These are phyloP conservation scores for Plasmodium knowlesi DNA, from an alignment of 169 alveolate species.

Conservation along the genomic window DNA sequence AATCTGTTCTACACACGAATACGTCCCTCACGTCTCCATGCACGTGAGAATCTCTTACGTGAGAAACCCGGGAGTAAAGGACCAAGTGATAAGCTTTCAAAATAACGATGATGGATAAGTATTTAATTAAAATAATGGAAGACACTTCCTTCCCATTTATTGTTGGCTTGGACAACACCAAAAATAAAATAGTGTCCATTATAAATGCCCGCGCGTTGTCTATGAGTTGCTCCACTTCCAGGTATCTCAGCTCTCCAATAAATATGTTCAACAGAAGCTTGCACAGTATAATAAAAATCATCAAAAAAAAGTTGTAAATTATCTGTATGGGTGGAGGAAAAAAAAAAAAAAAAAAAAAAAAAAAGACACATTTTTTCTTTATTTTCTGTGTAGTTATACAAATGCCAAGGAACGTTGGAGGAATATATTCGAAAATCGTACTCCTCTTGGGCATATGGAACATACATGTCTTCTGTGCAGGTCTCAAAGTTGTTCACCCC, in stretches of 20 bases:
- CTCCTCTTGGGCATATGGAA: background rate
- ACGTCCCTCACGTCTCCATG: background rate
- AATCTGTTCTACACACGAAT: too few relatives aligned
- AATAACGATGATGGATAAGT: constrained; percentile 80
- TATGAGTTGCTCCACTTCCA: constrained; percentile 85
- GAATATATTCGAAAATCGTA: background rate
- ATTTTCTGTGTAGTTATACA: background rate
- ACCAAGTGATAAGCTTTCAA: constrained; percentile 87
- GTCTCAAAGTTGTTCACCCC: background rate
- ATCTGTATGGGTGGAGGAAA: too few relatives aligned
- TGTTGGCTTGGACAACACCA: constrained; percentile 88
- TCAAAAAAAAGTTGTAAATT: constrained; percentile 79
- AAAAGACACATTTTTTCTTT: background rate
- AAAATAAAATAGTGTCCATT: constrained; percentile 88
- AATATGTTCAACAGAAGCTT: constrained; percentile 73
- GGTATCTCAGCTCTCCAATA: constrained; percentile 79
- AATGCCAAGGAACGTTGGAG: background rate
- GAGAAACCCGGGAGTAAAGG: constrained; percentile 82
- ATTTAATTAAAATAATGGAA: constrained; percentile 81
- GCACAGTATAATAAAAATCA: constrained; percentile 78
- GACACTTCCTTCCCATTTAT: constrained; percentile 87
- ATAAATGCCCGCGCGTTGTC: constrained; percentile 88
- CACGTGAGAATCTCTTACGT: constrained; percentile 59
- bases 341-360: too few relatives aligned
- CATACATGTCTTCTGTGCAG: background rate